Evolutionary conservation across 2,329 filamentous ascomycete species (phyloP), one percentile per base, ranked within the genome.

Genomic region (Colletotrichum magnum): DNA sequence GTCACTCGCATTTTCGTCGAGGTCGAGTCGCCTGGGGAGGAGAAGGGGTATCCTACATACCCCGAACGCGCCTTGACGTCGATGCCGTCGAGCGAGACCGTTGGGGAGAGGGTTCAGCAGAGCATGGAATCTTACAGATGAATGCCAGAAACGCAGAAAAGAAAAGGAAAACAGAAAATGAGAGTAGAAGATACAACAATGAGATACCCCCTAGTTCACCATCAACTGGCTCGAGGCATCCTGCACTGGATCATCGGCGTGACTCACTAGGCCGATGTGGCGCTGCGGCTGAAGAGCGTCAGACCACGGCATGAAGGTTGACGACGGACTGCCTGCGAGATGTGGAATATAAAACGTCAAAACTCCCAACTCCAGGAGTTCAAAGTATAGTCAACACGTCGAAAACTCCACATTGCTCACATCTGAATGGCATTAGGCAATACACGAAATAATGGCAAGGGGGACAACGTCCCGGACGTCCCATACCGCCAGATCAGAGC

Each of bases 401-500:
- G 32, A 10, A 7, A 36, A 10, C 10, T 4, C 2, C 10, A 36
- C 4, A 2, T 10, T 36, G 7, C 32, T 10, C 1, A 1, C 7
- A 10, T 4, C 32, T 9, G 3, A 36, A 36, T 36, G 32, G 32
- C 7, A 10, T 36, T 2, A 36, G 9, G 9, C 32, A 36, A 36
- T 36, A 10, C 9, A 4, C 32, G 32, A 36, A 18, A 18, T 18
- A 18, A 18, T 2, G 32, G 10, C 9, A 36, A 10, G 7, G 10
- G 32, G 32, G 7, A 36, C 32, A 10, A 10, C 7, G 32, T 7
- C 32, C 32, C 36, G 16, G 4, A 4, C 18, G 39, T 9, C 12
- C 58, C 64, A 15, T 26, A n/a, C 72, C 83, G 84, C 59, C 83
- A 88, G 69, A 87, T 90, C 69, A 85, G 88, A 43, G 88, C 88